phyloP scores from a whole-genome alignment of 1,284 basidiomycete species.

The Ceraceosorus guamensis region DNA sequence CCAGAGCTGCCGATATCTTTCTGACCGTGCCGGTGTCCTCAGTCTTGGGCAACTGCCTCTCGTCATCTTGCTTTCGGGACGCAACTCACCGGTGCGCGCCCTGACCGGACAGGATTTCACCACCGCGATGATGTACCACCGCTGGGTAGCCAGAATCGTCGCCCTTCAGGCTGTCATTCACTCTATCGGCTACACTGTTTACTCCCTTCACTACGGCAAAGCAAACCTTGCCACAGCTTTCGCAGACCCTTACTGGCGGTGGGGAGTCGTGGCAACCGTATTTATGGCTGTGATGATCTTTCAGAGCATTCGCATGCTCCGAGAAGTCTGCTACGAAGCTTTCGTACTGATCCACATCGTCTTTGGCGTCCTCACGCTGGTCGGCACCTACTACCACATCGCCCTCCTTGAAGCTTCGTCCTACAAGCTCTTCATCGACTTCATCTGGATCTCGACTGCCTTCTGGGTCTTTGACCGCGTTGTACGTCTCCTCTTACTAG shows the following conservation, averaged over 20 bases:
- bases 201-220: conserved; percentile 2
- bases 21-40: conserved; percentile 38
- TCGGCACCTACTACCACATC: conserved; percentile 42
- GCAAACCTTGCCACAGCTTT: conserved; percentile 8
- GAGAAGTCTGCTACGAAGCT: conserved; percentile 6
- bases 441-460: conserved; percentile 17
- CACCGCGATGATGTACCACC: conserved; percentile 44
- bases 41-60: conserved; percentile 37
- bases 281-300: background rate
- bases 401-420: conserved; percentile 14
- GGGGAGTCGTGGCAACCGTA: conserved; percentile 32
- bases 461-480: conserved; percentile 24
- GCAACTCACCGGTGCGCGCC: conserved; percentile 40
- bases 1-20: conserved; percentile 21
- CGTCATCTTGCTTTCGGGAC: conserved; percentile 43
- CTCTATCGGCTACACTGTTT: conserved; percentile 17
- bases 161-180: conserved; percentile 37
- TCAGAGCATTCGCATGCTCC: conserved; percentile 5
- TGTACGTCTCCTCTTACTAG: conserved; percentile 10
- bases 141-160: conserved; percentile 43
- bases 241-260: conserved; percentile 32
- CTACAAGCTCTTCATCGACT: conserved; percentile 16
- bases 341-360: conserved; percentile 41
- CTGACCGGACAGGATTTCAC: conserved; percentile 37
- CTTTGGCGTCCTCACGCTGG: conserved; percentile 38